These are phyloP conservation scores for Ustilago loliicola DNA, from an alignment of 1,284 basidiomycete genomes.

Conservation along the genomic window DNA sequence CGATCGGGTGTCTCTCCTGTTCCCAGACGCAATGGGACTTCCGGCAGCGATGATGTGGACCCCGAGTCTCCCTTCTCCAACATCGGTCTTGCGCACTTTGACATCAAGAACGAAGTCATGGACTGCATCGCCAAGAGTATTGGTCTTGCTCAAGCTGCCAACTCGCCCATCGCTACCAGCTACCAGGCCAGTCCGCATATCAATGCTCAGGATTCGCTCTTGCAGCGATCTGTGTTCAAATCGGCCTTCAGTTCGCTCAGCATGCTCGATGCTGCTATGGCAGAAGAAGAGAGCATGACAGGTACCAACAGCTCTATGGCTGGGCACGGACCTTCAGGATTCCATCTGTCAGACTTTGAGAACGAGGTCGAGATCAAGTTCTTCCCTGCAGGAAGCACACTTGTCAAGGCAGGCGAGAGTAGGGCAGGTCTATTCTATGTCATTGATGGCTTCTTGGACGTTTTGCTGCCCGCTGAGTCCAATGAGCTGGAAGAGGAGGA, in stretches of 20 bases:
- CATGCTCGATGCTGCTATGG: conserved; percentile 72
- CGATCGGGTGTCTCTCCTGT: conserved; percentile 26
- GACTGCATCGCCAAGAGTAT: conserved; percentile 97
- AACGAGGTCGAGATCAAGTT: conserved; percentile 96
- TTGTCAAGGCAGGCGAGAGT: conserved; percentile 90
- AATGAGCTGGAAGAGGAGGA: conserved; percentile 68
- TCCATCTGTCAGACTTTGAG: conserved; percentile 77
- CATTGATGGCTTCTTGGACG: conserved; percentile 96
- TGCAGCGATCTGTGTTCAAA: conserved; percentile 73
- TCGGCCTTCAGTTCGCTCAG: conserved; percentile 90
- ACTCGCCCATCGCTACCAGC: conserved; percentile 64
- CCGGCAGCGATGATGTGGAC: conserved; percentile 21
- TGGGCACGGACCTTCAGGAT: conserved; percentile 40
- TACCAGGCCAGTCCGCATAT: conserved; percentile 68
- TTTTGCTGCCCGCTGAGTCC: conserved; percentile 77
- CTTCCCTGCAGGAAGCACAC: conserved; percentile 85
- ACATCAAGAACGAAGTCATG: conserved; percentile 94
- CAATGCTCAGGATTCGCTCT: conserved; percentile 44
- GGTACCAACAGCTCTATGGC: conserved; percentile 53
- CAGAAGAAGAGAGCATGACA: conserved; percentile 58
- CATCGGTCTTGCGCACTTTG: conserved; percentile 77
- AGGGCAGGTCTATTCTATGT: conserved; percentile 96
- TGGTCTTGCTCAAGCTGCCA: conserved; percentile 84
- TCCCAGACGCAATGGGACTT: conserved; percentile 15
- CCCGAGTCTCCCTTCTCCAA: conserved; percentile 35